phyloP scores from a whole-genome alignment of 2,329 filamentous ascomycete species.

The Colletotrichum falcatum region DNA sequence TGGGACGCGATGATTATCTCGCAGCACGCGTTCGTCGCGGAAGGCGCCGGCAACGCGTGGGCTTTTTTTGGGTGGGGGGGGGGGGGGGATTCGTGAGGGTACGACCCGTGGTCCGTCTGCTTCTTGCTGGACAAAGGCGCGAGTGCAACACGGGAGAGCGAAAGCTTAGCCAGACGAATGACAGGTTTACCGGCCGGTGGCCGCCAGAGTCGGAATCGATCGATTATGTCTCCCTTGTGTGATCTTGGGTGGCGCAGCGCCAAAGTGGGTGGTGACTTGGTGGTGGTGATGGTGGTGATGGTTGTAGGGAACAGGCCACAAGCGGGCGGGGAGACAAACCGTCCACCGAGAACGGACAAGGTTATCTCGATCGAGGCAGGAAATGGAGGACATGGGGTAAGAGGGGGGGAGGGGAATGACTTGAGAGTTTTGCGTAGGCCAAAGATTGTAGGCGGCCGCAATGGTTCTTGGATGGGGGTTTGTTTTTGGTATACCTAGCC shows the following conservation, averaged over 20 bases:
- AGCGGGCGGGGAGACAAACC: neutral
- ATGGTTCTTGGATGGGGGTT: conserved; percentile 13
- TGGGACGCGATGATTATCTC: conserved; percentile 7
- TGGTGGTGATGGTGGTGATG: neutral
- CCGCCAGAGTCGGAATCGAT: neutral
- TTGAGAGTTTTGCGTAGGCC: conserved; percentile 16
- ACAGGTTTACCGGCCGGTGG: neutral
- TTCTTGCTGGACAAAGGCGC: neutral
- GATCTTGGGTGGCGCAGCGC: neutral
- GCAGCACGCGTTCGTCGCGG: conserved; percentile 38
- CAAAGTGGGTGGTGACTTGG: neutral
- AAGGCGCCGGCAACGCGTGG: conserved; percentile 30
- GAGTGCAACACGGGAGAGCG: neutral
- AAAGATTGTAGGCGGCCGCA: conserved; percentile 10
- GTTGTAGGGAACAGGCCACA: neutral
- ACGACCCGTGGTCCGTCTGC: neutral
- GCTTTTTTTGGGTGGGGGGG: no score
- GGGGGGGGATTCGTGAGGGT: neutral
- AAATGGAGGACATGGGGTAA: neutral
- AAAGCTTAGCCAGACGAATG: neutral
- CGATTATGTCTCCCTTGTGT: neutral
- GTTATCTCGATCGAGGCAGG: neutral
- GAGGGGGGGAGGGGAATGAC: no score
- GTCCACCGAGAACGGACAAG: neutral
- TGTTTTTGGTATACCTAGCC: conserved; percentile 3